Evolutionary conservation across 1,139 yeast genomes (phyloP), one percentile per base, ranked within the genome.

Genomic region (Suhomyces kunorum): DNA sequence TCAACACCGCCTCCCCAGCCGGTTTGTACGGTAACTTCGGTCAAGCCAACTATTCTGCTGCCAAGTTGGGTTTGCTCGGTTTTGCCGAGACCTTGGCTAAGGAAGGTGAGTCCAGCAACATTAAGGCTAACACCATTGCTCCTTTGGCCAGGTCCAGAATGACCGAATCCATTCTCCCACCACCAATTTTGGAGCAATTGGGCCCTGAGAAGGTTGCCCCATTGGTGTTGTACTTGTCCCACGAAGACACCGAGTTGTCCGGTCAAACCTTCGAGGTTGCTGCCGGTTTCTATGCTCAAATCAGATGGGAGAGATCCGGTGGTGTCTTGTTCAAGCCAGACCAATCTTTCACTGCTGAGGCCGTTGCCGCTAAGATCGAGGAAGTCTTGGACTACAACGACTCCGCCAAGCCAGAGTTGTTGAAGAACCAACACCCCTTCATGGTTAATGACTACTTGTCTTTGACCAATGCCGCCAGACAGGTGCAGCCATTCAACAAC

Each of bases 11-110:
- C 32, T 89, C 97, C 6, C 97, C 98, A 19, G 98, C 98, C 35
- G 98, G 98, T 27, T 74, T 92, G 51, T 92, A 86, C 62, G 98
- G 98, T 51, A 89, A 89, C 71, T 92, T 89, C 67, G 98, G 98
- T 41, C 98, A 92, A 67, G 81, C 96, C 35, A 92, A 92, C 71
- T 92, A 92, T 68, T 82, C 96, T 2, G 94, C 96, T 31, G 98
- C 97, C 32, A 92, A 92, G 67, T 71, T 87, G 48, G 98, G 88
- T 18, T 73, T 89, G 43, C 86, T 90, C 45, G 97, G 97, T 15
- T 81, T 92, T 57, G 85, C 95, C 36, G 96, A 92, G 67, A 88
- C 98, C 22, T 77, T 90, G 55, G 96, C 98, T 29, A 89, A 88
- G 68, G 98, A 92, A 67, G 98, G 98, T 52, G 78, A 62, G 44